Evolutionary conservation across 1,284 basidiomycete genomes (phyloP), one percentile per base, ranked within the genome.

Genomic region (Prillingera fragicola): DNA sequence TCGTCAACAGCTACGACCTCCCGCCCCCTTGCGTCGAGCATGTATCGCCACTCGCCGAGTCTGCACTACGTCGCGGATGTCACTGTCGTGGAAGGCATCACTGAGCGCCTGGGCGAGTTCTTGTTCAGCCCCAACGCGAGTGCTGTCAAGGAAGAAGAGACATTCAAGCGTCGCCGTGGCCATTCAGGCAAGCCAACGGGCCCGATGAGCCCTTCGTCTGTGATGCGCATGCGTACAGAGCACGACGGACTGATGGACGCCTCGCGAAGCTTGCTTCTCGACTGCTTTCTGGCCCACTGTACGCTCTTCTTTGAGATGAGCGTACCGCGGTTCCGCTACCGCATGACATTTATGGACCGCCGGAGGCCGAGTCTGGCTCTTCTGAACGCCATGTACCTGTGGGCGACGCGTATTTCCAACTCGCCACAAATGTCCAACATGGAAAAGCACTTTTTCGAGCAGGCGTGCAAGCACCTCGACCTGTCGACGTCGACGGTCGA

Each of bases 381-480:
- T 1, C 47, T 69, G n/a, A 62, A 67, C 39, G 64, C 62, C 3
- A 69, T 69, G 67, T 69, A 69, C 40, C 55, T 69, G 1, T 69
- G 67, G 67, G 65, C 62, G 3, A 63, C 67, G 5, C 43, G 67
- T 10, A 63, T 69, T 35, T 57, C 61, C 6, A 54, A 61, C 39
- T 51, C 53, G n/a, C 62, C 65, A 0, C 48, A 60, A 12, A 49
- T 53, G 31, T 48, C 54, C 3, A 41, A 48, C 5, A 59, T 61
- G 54, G 65, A 69, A 33, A 45, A 54, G 32, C 54, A 57, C 35
- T 67, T 65, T 40, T 69, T 58, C 49, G 41, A 58, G 2, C 56
- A 57, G n/a, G 56, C 63, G 4, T 56, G 49, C 38, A 50, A 52
- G 33, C 51, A 61, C 21, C 50, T 70, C 14, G 63, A 68, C 35